phyloP scores from a whole-genome alignment of 2,329 filamentous ascomycete genomes.

The Aspergillus melleus region DNA sequence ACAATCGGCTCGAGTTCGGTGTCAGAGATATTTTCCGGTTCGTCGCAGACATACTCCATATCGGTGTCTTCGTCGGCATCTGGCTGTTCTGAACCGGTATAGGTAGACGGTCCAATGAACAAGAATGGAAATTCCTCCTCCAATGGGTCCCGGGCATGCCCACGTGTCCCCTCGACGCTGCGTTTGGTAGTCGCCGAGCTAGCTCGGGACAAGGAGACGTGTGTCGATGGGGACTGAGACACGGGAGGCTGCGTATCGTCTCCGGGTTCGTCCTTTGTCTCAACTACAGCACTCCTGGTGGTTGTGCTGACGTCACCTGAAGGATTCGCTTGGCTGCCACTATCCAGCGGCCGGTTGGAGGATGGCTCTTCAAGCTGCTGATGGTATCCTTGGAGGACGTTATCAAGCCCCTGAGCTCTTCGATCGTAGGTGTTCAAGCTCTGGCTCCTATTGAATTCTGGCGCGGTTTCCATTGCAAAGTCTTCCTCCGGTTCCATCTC shows the following conservation, averaged over 20 bases:
- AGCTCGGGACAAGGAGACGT: conserved; percentile 28
- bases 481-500: conserved; percentile 47
- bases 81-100: conserved; percentile 30
- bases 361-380: conserved; percentile 19
- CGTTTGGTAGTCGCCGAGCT: conserved; percentile 35
- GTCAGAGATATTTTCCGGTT: conserved; percentile 1
- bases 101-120: conserved; percentile 67
- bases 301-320: conserved; percentile 12
- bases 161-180: conserved; percentile 51
- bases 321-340: conserved; percentile 16
- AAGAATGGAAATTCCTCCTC: conserved; percentile 70
- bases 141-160: conserved; percentile 64
- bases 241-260: conserved; percentile 21
- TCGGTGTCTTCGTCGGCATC: conserved; percentile 15
- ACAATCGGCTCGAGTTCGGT: conserved; percentile 50
- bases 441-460: conserved; percentile 19
- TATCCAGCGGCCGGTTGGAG: conserved; percentile 7
- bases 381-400: conserved; percentile 57
- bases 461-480: conserved; percentile 23
- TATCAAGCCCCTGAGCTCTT: conserved; percentile 48
- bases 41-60: conserved; percentile 4
- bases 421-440: conserved; percentile 53
- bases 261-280: conserved; percentile 22
- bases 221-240: conserved; percentile 31
- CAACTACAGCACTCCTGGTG: conserved; percentile 19